phyloP scores from a whole-genome alignment of 2,329 filamentous ascomycete genomes.

The Colletotrichum horii region DNA sequence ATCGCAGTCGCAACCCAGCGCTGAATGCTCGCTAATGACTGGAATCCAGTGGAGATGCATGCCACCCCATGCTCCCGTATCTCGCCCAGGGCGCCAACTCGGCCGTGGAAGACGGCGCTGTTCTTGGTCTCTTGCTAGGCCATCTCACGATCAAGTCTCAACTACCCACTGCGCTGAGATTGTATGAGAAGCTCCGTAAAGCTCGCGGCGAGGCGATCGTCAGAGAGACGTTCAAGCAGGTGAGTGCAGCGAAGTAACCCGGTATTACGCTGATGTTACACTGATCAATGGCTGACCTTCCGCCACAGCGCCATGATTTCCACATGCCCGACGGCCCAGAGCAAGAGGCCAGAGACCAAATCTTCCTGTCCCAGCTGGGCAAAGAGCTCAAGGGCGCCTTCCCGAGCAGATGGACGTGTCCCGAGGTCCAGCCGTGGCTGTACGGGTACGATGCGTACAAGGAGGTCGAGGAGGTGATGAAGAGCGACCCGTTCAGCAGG shows the following conservation, averaged over 20 bases:
- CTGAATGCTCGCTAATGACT: background rate
- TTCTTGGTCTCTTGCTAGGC: conserved; percentile 63
- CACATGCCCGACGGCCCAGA: conserved; percentile 60
- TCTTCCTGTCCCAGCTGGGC: conserved; percentile 62
- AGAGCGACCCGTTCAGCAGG: background rate
- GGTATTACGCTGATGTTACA: too few species aligned
- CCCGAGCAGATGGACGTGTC: conserved; percentile 69
- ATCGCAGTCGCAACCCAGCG: background rate
- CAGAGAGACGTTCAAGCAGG: conserved; percentile 59
- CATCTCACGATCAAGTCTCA: conserved; percentile 51
- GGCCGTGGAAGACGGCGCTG: conserved; percentile 71
- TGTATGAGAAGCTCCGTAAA: conserved; percentile 55
- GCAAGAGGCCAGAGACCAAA: conserved; percentile 60
- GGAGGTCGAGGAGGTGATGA: conserved; percentile 14
- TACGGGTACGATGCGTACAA: conserved; percentile 65
- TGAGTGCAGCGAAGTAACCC: background rate
- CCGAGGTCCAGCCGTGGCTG: conserved; percentile 66
- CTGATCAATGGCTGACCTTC: background rate
- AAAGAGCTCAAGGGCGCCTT: conserved; percentile 58
- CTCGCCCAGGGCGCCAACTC: conserved; percentile 72
- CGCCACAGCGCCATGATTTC: conserved; percentile 51
- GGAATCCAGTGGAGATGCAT: conserved; percentile 57
- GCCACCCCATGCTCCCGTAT: conserved; percentile 69
- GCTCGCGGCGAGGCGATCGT: conserved; percentile 59
- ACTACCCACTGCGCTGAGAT: conserved; percentile 45